Evolutionary conservation across 1,284 basidiomycete genomes (phyloP), one percentile per base, ranked within the genome.

Genomic region (Trametes versicolor): DNA sequence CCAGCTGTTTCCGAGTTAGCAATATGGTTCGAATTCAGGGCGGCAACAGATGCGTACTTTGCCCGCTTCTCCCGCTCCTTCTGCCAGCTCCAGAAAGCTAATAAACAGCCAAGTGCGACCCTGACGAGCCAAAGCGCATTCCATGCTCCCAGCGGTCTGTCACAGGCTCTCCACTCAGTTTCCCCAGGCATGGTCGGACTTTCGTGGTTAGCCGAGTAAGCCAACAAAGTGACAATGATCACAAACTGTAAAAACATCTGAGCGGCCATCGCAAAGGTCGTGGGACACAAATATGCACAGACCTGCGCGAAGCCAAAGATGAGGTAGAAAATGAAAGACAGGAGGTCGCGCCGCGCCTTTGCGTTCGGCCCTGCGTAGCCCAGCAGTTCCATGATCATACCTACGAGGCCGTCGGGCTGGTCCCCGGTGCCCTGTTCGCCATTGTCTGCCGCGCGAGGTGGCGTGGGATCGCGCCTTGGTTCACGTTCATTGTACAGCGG

Each of bases 111-210:
- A 43, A 92, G 73, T 9, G 80, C 71, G 6, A 87, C 85, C 65
- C 90, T 82, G 25, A 83, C 78, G 27, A 89, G 75, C 90, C 92
- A 94, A 4, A 94, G 77, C 54, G 83, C 82, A 62, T 88, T 84
- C 92, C 92, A 94, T 4, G 82, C 78, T 0, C 92, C 92, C 13
- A 94, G 75, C 5, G 91, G 91, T 23, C 86, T 82, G 59, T 82
- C 81, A 68, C 91, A 93, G 0, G 89, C 89, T 23, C 75, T 72
- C 83, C 91, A 91, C 77, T 93, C 91, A 58, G 81, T 84, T 50
- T 80, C 60, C 1, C 70, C 71, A 1, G 78, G 76, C 56, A 80
- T 64, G 0, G 77, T 81, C 12, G 85, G 85, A 71, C 87, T 91
- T 67, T 80, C 78, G 41, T 80, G 79, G 43, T 79, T 75, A 1